phyloP scores from a whole-genome alignment of 169 alveolate species.

The Plasmodium yoelii region DNA sequence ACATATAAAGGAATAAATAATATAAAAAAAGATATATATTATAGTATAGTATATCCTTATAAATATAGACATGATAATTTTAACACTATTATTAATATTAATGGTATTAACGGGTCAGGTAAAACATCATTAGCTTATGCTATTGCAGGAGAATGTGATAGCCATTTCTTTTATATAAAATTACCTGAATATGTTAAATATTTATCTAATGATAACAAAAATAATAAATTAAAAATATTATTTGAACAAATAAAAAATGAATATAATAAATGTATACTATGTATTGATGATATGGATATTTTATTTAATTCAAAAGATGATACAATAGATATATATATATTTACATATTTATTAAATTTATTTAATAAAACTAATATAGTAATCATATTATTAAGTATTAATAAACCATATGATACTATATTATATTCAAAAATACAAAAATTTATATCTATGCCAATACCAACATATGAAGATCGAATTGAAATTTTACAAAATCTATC shows the following conservation, averaged over 20 bases:
- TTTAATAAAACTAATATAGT: slow-evolving; percentile 59
- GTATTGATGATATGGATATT: slow-evolving; percentile 73
- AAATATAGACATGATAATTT: slow-evolving; percentile 30
- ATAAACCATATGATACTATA: slow-evolving; percentile 64
- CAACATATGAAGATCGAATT: slow-evolving; percentile 69
- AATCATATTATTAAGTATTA: slow-evolving; percentile 47
- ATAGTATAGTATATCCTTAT: slow-evolving; percentile 66
- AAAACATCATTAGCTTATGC: slow-evolving; percentile 97
- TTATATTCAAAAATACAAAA: slow-evolving; percentile 58
- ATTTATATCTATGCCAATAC: slow-evolving; percentile 56
- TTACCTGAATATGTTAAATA: slow-evolving; percentile 79
- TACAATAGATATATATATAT: slow-evolving; percentile 49
- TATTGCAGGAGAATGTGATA: slow-evolving; percentile 90
- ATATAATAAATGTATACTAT: slow-evolving; percentile 39
- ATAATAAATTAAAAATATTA: slow-evolving; percentile 49
- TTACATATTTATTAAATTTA: slow-evolving; percentile 46
- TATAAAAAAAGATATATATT: slow-evolving; percentile 57
- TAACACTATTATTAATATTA: slow-evolving; percentile 37
- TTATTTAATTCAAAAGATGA: slow-evolving; percentile 58
- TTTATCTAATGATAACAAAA: slow-evolving; percentile 48
- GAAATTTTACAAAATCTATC: slow-evolving; percentile 44
- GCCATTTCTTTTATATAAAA: slow-evolving; percentile 84
- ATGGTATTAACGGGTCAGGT: slow-evolving; percentile 99
- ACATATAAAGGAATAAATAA: slow-evolving; percentile 52
- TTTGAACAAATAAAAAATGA: slow-evolving; percentile 71